Evolutionary conservation across 2,329 filamentous ascomycete species (phyloP), one percentile per base, ranked within the genome.

Genomic region (Cladosporium austrohemisphaericum): DNA sequence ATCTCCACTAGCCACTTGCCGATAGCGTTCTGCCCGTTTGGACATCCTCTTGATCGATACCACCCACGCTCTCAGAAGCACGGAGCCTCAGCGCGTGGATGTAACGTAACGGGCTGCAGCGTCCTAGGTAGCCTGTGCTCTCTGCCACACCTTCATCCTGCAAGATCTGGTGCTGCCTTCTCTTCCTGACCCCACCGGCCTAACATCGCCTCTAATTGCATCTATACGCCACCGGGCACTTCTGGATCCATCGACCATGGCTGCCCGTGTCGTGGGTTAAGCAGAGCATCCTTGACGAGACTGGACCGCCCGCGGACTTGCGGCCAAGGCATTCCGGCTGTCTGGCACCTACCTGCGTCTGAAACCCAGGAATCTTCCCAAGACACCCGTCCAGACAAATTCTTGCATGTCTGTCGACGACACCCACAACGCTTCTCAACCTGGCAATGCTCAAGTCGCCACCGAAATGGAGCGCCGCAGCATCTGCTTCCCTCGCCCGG

Each of bases 401-500:
- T 22, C 33, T 9, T 22, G 8, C 25, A 37, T 31, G 33, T 31
- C 33, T 25, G 23, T 36, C 18, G 44, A 20, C 16, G 44, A 38
- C 33, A 37, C 32, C 9, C 44, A 36, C 41, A 14, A 45, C 41
- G 23, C 33, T 14, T 22, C 33, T n/a, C 25, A 7, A 25, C n/a
- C 33, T 16, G 44, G 25, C 13, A 31, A 22, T 19, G 25, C 44
- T 11, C 33, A 29, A 19, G 18, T 14, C 32, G 44, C 23, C 25
- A 28, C 44, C 2, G 44, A 43, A 9, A 55, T 59, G 52, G 60
- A 58, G 41, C 57, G 60, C 14, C 51, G 53, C 26, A 56, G 55
- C 13, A 56, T 63, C 19, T 63, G 60, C 46, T 61, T 63, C 25
- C 59, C 60, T 18, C 55, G 53, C 25, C 54, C 57, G 23, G 59